These are phyloP conservation scores for Begonia peltatifolia DNA, from an alignment of 306 rosid genomes.

Conservation along the genomic window DNA sequence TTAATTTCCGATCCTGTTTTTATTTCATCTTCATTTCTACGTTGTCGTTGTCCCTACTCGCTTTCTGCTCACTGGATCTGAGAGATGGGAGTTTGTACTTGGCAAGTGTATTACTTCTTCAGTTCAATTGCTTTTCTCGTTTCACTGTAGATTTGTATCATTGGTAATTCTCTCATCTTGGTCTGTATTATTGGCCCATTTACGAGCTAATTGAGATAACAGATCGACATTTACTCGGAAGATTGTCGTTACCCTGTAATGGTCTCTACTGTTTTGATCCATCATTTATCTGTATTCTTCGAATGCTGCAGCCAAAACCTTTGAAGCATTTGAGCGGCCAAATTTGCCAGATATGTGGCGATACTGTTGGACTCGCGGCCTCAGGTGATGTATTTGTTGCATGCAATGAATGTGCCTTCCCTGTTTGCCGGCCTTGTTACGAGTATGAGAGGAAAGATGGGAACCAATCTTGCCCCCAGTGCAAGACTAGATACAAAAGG, in stretches of 20 bases:
- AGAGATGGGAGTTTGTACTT: too few relatives aligned
- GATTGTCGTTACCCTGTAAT: neutral
- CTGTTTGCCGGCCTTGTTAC: conserved; percentile 89
- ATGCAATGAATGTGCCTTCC: conserved; percentile 95
- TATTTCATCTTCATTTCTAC: neutral
- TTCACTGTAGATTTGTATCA: too few relatives aligned
- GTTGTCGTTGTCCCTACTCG: neutral
- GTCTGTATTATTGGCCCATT: too few relatives aligned
- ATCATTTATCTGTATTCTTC: conserved; percentile 3
- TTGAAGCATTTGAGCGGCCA: conserved; percentile 66
- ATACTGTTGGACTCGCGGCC: conserved; percentile 57
- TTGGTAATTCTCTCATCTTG: too few relatives aligned
- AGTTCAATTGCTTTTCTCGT: too few relatives aligned
- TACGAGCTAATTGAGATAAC: too few relatives aligned
- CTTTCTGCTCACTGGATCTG: neutral
- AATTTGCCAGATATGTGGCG: conserved; percentile 90
- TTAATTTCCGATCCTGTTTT: too few relatives aligned
- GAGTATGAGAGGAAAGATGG: conserved; percentile 95
- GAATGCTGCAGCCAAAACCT: conserved; percentile 58
- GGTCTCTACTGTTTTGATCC: conserved; percentile 8
- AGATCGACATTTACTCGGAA: too few relatives aligned
- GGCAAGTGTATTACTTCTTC: too few relatives aligned
- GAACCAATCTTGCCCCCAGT: conserved; percentile 84
- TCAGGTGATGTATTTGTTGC: conserved; percentile 87
- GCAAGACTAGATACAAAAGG: conserved; percentile 96